phyloP scores from a whole-genome alignment of 1,139 yeast species.

The Candida tetrigidarum region DNA sequence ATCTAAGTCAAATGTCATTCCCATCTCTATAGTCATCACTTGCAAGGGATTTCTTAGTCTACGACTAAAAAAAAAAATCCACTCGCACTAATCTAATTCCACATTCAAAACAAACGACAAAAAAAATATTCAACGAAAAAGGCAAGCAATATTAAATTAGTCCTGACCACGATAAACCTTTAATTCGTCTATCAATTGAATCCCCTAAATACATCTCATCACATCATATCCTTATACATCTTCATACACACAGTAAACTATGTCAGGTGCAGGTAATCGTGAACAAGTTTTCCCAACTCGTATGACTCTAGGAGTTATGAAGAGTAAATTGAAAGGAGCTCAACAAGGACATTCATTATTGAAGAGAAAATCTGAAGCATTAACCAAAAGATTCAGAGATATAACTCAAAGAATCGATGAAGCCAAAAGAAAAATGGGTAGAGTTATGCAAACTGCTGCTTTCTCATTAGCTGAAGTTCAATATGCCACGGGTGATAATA shows the following conservation, averaged over 20 bases:
- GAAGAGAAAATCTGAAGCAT: conserved; percentile 95
- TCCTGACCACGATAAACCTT: no score
- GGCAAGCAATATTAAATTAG: no score
- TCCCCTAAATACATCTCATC: no score
- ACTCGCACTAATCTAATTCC: not conserved
- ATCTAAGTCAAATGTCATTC: conserved; percentile 19
- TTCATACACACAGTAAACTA: conserved; percentile 15
- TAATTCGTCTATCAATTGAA: conserved; percentile 3
- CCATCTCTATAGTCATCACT: not conserved
- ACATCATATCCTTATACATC: no score
- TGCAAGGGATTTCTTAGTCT: not conserved
- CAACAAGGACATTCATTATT: conserved; percentile 93
- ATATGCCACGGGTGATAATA: conserved; percentile 95
- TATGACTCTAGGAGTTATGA: conserved; percentile 96
- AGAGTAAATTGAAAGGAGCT: conserved; percentile 94
- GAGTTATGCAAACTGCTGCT: conserved; percentile 98
- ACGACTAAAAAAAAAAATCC: conserved; percentile 1
- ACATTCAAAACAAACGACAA: no score
- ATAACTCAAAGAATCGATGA: conserved; percentile 94
- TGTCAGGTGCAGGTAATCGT: conserved; percentile 61
- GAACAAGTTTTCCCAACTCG: conserved; percentile 95
- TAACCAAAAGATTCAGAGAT: conserved; percentile 94
- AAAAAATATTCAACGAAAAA: not conserved
- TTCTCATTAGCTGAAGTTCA: conserved; percentile 97
- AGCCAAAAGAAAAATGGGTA: conserved; percentile 96